A percentile compares a stretch with the other conserved stretches of the same genome.
Evolutionary conservation across 176 grass and related monocot genomes (phyloP).

Genomic region (Aechmea fasciata): DNA sequence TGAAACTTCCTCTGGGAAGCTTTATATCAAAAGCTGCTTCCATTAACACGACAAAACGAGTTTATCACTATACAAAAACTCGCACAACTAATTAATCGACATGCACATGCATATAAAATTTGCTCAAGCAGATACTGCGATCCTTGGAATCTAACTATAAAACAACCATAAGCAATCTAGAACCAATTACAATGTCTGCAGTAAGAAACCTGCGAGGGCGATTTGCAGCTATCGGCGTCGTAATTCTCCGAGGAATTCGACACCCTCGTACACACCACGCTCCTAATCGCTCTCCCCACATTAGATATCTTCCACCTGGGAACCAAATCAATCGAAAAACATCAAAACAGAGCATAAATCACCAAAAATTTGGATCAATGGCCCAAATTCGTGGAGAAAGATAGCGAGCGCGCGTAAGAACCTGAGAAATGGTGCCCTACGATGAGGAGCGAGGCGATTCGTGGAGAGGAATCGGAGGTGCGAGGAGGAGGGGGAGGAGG

Average conservation of each 20-base stretch:
- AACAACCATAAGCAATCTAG: background rate
- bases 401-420: background rate
- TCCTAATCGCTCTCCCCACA: background rate
- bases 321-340: background rate
- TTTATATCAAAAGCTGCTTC: slow-evolving; percentile 54
- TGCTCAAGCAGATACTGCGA: background rate
- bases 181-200: background rate
- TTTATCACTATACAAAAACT: background rate
- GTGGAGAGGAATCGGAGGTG: background rate
- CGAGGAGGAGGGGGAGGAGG: background rate
- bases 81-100: background rate
- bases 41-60: slow-evolving; percentile 28
- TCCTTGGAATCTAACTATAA: background rate
- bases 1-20: slow-evolving; percentile 87
- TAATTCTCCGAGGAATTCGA: slow-evolving; percentile 15
- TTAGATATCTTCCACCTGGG: slow-evolving; percentile 23
- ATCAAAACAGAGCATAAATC: background rate
- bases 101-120: background rate
- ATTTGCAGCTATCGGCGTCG: slow-evolving; percentile 2
- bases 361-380: background rate
- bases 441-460: background rate
- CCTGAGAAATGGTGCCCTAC: background rate
- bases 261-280: slow-evolving; percentile 23
- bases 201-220: slow-evolving; percentile 17
- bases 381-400: background rate